Conservation (phyloP, 768 basidiomycete species). For the Rhizopogon salebrosus region DNA sequence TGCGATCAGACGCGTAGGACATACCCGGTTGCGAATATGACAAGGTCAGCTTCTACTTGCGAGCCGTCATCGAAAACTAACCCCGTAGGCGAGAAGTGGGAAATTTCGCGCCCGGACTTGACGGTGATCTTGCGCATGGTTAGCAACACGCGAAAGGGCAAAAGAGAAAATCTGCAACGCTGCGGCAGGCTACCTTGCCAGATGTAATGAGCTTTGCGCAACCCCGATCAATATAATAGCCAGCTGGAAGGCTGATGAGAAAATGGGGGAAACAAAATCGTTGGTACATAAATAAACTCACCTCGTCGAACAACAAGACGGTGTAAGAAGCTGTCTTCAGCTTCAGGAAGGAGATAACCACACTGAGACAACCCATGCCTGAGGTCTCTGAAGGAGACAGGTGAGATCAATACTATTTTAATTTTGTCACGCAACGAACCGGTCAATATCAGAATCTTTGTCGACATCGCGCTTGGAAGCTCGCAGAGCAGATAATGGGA, state of each 20-base stretch:
- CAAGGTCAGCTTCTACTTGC: background rate
- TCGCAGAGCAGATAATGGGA: conserved; percentile 3
- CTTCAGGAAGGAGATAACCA: conserved; percentile 2
- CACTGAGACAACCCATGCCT: background rate
- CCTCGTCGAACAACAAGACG: conserved; percentile 5
- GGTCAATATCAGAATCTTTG: conserved; percentile 3
- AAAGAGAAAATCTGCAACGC: background rate
- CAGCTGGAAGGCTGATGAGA: background rate
- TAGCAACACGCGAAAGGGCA: background rate
- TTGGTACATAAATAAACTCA: background rate
- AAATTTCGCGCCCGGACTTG: conserved; percentile 3
- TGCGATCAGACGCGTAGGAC: background rate
- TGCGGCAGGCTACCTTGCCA: conserved; percentile 1
- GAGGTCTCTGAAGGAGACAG: background rate
- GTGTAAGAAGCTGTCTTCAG: conserved; percentile 1
- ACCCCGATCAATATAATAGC: conserved; percentile 4
- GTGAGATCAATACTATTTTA: background rate
- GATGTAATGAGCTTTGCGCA: conserved; percentile 4
- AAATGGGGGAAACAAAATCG: background rate
- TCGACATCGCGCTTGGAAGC: background rate
- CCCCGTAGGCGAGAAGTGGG: background rate
- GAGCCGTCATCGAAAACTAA: conserved; percentile 3
- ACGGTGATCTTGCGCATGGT: background rate
- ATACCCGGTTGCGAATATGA: conserved; percentile 3
- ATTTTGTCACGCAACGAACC: background rate